phyloP scores from a whole-genome alignment of 805 yeast species.

The Huiozyma sinensis region DNA sequence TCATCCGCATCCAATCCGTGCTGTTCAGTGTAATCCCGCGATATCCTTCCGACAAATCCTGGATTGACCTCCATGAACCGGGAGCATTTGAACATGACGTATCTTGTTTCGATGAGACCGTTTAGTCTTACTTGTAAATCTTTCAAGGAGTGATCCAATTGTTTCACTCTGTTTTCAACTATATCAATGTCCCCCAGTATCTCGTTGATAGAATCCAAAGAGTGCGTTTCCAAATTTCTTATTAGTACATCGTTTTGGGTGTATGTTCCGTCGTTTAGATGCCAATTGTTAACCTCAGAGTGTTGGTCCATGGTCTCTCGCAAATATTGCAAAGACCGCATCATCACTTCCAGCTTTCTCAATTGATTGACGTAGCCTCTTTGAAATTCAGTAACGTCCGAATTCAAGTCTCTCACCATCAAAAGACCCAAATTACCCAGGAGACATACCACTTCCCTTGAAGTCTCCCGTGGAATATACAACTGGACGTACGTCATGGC shows the following conservation, averaged over 20 bases:
- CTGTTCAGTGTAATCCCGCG: conserved; percentile 11
- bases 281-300: conserved; percentile 26
- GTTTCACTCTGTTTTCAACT: conserved; percentile 63
- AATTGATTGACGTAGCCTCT: conserved; percentile 83
- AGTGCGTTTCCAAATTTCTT: conserved; percentile 18
- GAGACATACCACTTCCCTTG: conserved; percentile 72
- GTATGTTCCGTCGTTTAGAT: conserved; percentile 27
- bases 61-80: conserved; percentile 36
- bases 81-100: conserved; percentile 42
- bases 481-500: conserved; percentile 91
- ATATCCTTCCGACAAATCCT: conserved; percentile 19
- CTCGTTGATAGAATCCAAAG: conserved; percentile 42
- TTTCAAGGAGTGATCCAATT: conserved; percentile 60
- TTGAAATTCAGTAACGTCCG: conserved; percentile 76
- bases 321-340: conserved; percentile 57
- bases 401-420: conserved; percentile 83
- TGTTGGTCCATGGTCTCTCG: conserved; percentile 39
- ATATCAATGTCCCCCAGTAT: conserved; percentile 48
- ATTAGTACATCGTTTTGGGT: conserved; percentile 15
- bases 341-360: conserved; percentile 68
- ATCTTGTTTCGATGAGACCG: conserved; percentile 60
- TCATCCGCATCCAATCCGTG: conserved; percentile 16
- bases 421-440: conserved; percentile 79
- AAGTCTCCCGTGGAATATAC: conserved; percentile 73
- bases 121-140: conserved; percentile 51